Evolutionary conservation across 805 yeast species (phyloP), one percentile per base, ranked within the genome.

Genomic region (Metschnikowia sp.): DNA sequence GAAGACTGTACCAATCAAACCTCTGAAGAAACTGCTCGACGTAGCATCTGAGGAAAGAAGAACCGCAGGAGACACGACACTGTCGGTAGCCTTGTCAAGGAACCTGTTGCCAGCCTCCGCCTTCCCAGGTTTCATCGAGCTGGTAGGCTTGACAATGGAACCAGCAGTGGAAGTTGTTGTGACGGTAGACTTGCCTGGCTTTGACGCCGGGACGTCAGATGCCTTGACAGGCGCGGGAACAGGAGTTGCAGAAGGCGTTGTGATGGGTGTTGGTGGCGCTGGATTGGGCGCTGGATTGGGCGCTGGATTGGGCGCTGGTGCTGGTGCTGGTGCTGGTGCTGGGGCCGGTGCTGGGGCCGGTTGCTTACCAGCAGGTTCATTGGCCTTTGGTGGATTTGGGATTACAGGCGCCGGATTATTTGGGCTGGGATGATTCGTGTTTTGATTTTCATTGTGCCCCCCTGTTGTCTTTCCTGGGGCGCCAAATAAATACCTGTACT

Each of bases 401-500:
- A 39, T 4, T 4, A 18, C 36, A 5, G 44, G 40, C 8, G 13
- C 18, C 22, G 18, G 39, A 12, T 11, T 15, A 12, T 18, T 32
- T n/a, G 44, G 7, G 29, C 19, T 36, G 12, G 29, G 10, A 19
- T 36, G 39, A 10, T 36, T 13, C 13, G 40, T 19, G 10, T 39
- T 40, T 15, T 8, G 40, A 4, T 6, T 40, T 35, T 12, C 32
- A 12, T n/a, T 28, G 30, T 29, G 26, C 15, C 40, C 26, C 13
- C 40, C 48, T 4, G 39, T 10, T 12, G 13, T 39, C 22, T 45
- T 45, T 30, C 40, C 44, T 28, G 42, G 42, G 9, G 42, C 33
- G 3, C 48, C 48, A 34, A 47, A 40, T 38, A 52, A 39, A 19
- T 44, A 37, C 28, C 33, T 41, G 48, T 49, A 47, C 41, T 55